Evolutionary conservation across 805 yeast species (phyloP).

Genomic region (Cyberlindnera mrakii): DNA sequence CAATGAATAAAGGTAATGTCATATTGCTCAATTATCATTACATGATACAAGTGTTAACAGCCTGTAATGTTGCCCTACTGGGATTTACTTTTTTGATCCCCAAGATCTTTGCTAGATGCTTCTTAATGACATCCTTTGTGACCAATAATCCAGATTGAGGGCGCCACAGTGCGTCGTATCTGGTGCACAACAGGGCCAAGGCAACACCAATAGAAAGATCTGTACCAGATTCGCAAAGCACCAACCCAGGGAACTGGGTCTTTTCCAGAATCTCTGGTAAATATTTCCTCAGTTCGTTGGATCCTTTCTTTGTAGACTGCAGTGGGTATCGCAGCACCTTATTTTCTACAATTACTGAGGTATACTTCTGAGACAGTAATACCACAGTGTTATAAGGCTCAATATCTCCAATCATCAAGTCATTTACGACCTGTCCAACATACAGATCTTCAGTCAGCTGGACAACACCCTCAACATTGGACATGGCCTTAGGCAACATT

Average conservation of each 20-base stretch:
- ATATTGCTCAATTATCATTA: conserved; percentile 8
- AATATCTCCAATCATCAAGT: conserved; percentile 2
- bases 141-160: conserved; percentile 16
- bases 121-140: conserved; percentile 48
- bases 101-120: conserved; percentile 47
- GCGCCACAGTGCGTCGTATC: conserved; percentile 39
- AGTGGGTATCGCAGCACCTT: neutral
- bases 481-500: neutral
- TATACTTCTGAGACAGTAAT: conserved; percentile 7
- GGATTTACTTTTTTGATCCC: conserved; percentile 57
- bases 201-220: conserved; percentile 64
- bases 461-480: conserved; percentile 7
- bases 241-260: conserved; percentile 17
- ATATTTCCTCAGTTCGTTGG: conserved; percentile 47
- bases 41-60: conserved; percentile 58
- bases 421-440: conserved; percentile 19
- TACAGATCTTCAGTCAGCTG: conserved; percentile 13
- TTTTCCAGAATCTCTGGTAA: conserved; percentile 38
- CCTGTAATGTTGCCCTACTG: conserved; percentile 68
- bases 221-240: conserved; percentile 58
- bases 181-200: conserved; percentile 42
- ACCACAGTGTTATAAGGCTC: conserved; percentile 3
- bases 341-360: neutral
- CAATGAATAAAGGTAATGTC: conserved; percentile 50
- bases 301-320: conserved; percentile 46